Percentiles rank a stretch among this genome's conserved stretches.
Conservation (phyloP, 2,329 filamentous ascomycete genomes). For the Pseudogymnoascus verrucosus region DNA sequence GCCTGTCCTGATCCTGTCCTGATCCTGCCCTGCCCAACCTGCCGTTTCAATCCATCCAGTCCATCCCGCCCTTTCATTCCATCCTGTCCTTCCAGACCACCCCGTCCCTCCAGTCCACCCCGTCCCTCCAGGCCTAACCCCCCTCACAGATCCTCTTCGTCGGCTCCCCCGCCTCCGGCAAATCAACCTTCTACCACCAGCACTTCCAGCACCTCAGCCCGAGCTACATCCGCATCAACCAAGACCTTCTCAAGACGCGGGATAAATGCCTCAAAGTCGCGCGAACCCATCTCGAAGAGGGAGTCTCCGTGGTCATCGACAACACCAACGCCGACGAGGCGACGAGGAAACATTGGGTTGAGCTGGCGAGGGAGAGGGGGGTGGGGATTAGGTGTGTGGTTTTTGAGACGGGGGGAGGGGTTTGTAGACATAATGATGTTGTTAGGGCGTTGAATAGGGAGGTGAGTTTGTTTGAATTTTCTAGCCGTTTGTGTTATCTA, state of each 20-base stretch:
- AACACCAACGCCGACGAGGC: slow-evolving; percentile 89
- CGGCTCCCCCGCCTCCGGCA: slow-evolving; percentile 82
- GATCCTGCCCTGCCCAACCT: neutral
- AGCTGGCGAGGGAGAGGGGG: slow-evolving; percentile 59
- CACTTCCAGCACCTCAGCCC: slow-evolving; percentile 67
- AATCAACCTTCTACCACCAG: slow-evolving; percentile 83
- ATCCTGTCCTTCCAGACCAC: neutral
- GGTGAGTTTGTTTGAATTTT: slow-evolving; percentile 16
- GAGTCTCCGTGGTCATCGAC: slow-evolving; percentile 70
- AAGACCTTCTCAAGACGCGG: slow-evolving; percentile 73
- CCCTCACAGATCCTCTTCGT: slow-evolving; percentile 59
- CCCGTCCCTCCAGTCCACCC: neutral
- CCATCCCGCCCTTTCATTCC: neutral
- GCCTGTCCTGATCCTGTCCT: neutral
- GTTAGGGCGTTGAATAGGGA: slow-evolving; percentile 60
- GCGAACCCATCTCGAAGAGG: slow-evolving; percentile 52
- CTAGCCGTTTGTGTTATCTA: too few relatives aligned
- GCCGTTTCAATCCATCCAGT: neutral
- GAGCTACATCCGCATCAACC: slow-evolving; percentile 79
- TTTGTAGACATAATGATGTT: slow-evolving; percentile 75
- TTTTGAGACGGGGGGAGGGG: slow-evolving; percentile 13
- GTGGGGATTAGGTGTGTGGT: slow-evolving; percentile 65
- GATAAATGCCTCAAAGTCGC: slow-evolving; percentile 68
- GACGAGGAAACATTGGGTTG: slow-evolving; percentile 70
- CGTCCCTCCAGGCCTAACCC: neutral